These are phyloP conservation scores for Cenococcum geophilum DNA, from an alignment of 495 filamentous ascomycete genomes.

Conservation along the genomic window DNA sequence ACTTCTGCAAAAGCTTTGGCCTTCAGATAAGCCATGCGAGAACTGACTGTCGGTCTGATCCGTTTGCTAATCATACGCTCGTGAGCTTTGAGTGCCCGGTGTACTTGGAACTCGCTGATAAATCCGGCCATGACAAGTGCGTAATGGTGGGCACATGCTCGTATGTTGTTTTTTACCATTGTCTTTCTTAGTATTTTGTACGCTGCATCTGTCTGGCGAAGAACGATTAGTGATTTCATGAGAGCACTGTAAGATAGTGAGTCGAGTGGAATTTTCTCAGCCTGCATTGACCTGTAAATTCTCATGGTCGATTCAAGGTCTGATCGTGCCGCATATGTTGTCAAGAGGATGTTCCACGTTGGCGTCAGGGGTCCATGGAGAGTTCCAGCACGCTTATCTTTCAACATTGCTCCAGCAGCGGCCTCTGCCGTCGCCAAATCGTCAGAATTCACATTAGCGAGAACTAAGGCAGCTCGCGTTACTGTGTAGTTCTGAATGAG, in stretches of 20 bases:
- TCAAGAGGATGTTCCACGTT: constrained; percentile 76
- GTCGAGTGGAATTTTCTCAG: constrained; percentile 53
- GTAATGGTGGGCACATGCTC: constrained; percentile 64
- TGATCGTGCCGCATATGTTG: constrained; percentile 57
- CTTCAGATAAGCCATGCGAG: constrained; percentile 46
- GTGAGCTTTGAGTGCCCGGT: constrained; percentile 10
- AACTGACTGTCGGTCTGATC: constrained; percentile 44
- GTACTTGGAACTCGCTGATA: constrained; percentile 40
- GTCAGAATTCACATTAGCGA: constrained; percentile 53
- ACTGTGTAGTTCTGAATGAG: constrained; percentile 1
- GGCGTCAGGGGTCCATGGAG: constrained; percentile 44
- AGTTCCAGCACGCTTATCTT: constrained; percentile 26
- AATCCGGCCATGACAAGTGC: constrained; percentile 67
- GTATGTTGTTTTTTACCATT: constrained; percentile 52
- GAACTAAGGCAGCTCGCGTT: constrained; percentile 53
- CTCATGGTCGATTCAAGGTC: constrained; percentile 56
- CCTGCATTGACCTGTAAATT: constrained; percentile 58
- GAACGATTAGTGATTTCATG: constrained; percentile 60
- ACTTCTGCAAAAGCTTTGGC: constrained; percentile 28
- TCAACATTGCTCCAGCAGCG: constrained; percentile 39
- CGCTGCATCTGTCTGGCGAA: constrained; percentile 59
- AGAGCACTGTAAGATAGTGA: constrained; percentile 66
- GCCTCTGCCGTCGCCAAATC: constrained; percentile 27
- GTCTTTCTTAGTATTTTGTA: constrained; percentile 55
- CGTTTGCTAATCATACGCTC: constrained; percentile 45